Percentiles rank a stretch among this genome's conserved stretches.
These are phyloP conservation scores for Eimeria acervulina DNA, from an alignment of 169 alveolate species.

Conservation along the genomic window DNA sequence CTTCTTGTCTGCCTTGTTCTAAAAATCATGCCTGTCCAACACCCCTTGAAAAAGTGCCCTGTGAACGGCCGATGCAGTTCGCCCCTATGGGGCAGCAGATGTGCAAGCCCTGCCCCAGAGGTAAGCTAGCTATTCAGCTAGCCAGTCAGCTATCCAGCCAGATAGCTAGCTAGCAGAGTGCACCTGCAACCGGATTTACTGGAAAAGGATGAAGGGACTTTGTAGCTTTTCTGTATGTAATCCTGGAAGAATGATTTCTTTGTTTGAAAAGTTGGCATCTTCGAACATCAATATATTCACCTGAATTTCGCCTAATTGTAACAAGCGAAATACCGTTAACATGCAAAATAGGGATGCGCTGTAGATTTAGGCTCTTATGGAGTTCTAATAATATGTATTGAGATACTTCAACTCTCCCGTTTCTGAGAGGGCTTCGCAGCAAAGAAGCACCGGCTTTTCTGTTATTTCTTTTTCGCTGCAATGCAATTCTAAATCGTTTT, in stretches of 20 bases:
- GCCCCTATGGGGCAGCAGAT: conserved; percentile 59
- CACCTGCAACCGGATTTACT: not conserved
- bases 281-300: too few relatives aligned
- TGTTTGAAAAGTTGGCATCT: too few relatives aligned
- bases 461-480: not conserved
- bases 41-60: conserved; percentile 36
- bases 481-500: not conserved
- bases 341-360: not conserved
- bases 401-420: not conserved
- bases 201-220: not conserved
- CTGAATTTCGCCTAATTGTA: not conserved
- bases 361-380: not conserved
- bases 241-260: too few relatives aligned
- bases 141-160: not conserved
- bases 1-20: conserved; percentile 22
- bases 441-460: too few relatives aligned
- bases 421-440: not conserved
- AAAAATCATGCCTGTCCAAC: conserved; percentile 54
- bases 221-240: too few relatives aligned
- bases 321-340: not conserved
- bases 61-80: conserved; percentile 54
- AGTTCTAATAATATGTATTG: too few relatives aligned
- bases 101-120: conserved; percentile 59
- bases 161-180: not conserved
- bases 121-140: not conserved